Conservation (phyloP, 2,329 filamentous ascomycete genomes). For the Arthrobotrys iridis region DNA sequence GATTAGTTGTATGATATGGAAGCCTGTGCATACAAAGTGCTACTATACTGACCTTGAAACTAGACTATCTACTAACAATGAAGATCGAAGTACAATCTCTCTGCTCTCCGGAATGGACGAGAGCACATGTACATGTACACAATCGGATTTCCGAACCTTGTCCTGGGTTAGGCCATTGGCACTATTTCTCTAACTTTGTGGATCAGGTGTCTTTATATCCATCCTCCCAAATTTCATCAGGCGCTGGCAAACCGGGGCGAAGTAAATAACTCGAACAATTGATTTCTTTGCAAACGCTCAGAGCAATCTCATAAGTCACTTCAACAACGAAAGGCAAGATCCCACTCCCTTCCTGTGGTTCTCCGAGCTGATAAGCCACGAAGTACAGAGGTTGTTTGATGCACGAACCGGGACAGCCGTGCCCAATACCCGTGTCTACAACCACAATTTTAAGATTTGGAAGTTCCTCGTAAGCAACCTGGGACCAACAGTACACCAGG, state of each 20-base stretch:
- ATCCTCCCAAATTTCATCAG: not conserved
- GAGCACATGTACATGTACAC: no score
- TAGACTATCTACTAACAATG: no score
- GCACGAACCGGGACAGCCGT: not conserved
- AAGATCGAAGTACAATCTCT: no score
- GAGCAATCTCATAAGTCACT: not conserved
- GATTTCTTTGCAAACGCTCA: not conserved
- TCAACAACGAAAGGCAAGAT: not conserved
- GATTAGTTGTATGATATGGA: no score
- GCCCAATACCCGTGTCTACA: not conserved
- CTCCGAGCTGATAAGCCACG: not conserved
- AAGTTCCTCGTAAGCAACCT: not conserved
- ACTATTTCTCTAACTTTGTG: no score
- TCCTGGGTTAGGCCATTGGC: no score
- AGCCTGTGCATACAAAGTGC: no score
- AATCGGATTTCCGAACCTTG: no score
- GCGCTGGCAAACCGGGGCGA: not conserved
- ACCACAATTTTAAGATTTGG: slow-evolving; percentile 7
- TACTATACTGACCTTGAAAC: no score
- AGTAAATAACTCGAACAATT: not conserved
- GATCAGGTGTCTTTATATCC: no score
- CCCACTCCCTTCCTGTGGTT: not conserved
- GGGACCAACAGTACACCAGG: not conserved
- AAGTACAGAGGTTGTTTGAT: not conserved
- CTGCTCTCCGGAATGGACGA: no score